Base-by-base conservation (phyloP, 202 grass and related monocot species). In the Schoenoplectus tabernaemontani region DNA sequence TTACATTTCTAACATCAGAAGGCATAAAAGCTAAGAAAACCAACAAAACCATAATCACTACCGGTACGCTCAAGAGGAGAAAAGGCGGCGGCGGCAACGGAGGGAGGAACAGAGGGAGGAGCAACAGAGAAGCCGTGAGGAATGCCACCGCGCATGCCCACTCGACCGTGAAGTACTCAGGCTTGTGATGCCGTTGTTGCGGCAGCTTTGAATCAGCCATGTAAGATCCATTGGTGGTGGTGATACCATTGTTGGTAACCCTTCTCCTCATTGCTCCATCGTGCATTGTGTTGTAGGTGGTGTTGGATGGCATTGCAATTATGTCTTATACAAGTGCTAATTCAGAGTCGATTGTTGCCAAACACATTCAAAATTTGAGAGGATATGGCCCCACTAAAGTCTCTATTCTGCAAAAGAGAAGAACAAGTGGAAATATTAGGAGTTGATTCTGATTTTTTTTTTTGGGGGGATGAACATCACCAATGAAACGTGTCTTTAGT, bases 61-160 rank as follows among this genome's bases (percentile, higher is more conserved):
- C 57, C 0, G 83, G 83, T 30, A 85, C 64, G 8, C 80, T 32
- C 34, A 85, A 64, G 9, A 85, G 30, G 8, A 80, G 46, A 26
- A 17, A 80, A 28, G 83, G 83, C 36, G 83, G 83, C 5, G 83
- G 83, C 13, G 83, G 83, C 56, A 85, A 33, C 16, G 83, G 83
- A 5, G 83, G 83, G 36, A 85, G 64, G 28, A 74, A 32, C 24
- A 85, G 47, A 24, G 83, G 83, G 2, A 85, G 83, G 30, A 85
- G 2, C 64, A 85, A 47, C 9, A 85, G 54, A 12, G 64, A 81
- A 4, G 19, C 62, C 1, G 83, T 81, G 9, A 85, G 19, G 46
- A 39, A 42, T 23, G 36, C 16, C 11, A 85, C 60, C 4, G 57
- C 50, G 30, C 65, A 79, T 2, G 68, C 7, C 37, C 61, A 74